Evolutionary conservation across 2,329 filamentous ascomycete species (phyloP).

Genomic region (Venturiaceae sp.): DNA sequence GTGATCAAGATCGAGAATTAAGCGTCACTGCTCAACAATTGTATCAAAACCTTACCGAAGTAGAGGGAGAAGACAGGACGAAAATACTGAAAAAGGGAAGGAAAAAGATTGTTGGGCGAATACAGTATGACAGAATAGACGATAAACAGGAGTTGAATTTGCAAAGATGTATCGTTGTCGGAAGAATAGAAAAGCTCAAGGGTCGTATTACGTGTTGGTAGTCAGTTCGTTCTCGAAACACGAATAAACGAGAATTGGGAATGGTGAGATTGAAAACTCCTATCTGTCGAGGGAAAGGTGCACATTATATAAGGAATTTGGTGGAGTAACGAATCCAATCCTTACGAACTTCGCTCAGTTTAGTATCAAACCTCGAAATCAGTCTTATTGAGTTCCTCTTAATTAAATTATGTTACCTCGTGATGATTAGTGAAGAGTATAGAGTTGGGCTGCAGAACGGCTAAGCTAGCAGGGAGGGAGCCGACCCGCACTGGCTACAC

Average conservation of each 20-base stretch:
- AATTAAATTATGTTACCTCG: background rate
- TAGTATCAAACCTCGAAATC: background rate
- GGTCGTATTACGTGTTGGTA: background rate
- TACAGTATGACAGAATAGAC: background rate
- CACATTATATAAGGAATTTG: background rate
- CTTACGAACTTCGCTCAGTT: background rate
- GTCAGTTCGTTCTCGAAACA: background rate
- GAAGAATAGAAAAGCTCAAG: background rate
- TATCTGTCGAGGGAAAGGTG: background rate
- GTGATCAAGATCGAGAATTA: too few species aligned
- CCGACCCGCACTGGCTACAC: too few species aligned
- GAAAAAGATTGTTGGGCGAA: background rate
- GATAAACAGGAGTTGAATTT: background rate
- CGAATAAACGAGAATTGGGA: background rate
- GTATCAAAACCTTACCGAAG: too few species aligned
- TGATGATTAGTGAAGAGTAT: too few species aligned
- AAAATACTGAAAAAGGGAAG: background rate
- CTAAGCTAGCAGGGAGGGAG: too few species aligned
- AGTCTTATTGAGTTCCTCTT: background rate
- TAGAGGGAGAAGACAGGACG: background rate
- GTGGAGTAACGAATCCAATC: background rate
- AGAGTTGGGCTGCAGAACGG: too few species aligned
- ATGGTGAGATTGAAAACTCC: background rate
- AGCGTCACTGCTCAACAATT: too few species aligned
- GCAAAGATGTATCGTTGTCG: background rate